Conservation (phyloP, 495 filamentous ascomycete genomes). For the Tuber melanosporum region DNA sequence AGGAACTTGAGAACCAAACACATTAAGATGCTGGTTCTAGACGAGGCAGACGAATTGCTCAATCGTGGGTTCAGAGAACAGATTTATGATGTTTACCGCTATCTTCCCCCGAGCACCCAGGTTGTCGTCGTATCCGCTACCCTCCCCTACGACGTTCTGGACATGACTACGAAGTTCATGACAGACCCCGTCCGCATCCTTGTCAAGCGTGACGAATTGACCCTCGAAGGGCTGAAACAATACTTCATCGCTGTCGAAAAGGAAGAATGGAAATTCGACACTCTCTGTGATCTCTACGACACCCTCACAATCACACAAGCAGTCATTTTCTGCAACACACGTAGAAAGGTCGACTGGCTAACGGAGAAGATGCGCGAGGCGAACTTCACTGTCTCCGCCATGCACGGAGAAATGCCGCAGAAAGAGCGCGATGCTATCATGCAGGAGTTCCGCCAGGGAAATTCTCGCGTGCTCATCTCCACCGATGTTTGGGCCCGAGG, state of each 20-base stretch:
- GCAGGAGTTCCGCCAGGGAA: constrained; percentile 96
- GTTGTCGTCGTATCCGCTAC: constrained; percentile 97
- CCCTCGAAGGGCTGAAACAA: constrained; percentile 95
- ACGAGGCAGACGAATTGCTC: constrained; percentile 87
- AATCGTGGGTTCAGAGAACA: constrained; percentile 97
- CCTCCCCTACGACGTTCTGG: constrained; percentile 93
- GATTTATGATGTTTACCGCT: constrained; percentile 98
- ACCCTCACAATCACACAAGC: constrained; percentile 98
- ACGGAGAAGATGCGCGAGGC: constrained; percentile 97
- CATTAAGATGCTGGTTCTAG: constrained; percentile 99
- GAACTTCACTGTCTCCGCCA: constrained; percentile 95
- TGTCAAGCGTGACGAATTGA: constrained; percentile 99
- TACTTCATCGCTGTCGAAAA: constrained; percentile 99
- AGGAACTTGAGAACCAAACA: constrained; percentile 84
- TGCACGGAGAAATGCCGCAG: constrained; percentile 99
- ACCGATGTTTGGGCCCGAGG: constrained; percentile 96
- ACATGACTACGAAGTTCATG: constrained; percentile 99
- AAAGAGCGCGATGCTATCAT: constrained; percentile 96
- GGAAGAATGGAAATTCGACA: constrained; percentile 99
- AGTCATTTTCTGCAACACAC: constrained; percentile 99
- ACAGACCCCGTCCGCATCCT: constrained; percentile 95
- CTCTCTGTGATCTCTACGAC: constrained; percentile 98
- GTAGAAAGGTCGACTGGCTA: constrained; percentile 98
- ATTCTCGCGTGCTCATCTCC: constrained; percentile 93
- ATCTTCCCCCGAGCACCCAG: constrained; percentile 90